Evolutionary conservation across 257 asterid genomes (phyloP), one percentile per base, ranked within the genome.

Genomic region (Phtheirospermum japonicum): DNA sequence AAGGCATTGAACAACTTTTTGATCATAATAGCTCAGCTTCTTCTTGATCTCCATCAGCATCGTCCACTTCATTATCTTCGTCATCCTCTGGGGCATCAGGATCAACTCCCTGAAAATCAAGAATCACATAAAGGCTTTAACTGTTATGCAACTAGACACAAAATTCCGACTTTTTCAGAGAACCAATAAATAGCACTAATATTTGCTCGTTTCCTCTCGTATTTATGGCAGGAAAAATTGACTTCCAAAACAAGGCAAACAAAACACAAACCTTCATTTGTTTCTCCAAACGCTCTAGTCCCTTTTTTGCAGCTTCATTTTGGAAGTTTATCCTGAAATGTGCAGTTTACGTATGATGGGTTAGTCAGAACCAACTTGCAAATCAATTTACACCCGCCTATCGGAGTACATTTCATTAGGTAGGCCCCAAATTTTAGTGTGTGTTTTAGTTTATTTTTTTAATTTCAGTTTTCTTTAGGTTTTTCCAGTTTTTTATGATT

Each of bases 31-130:
- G 75, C 72, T 89, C 93, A 10, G 76, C 68, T 69, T 83, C 99
- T 68, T 92, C 98, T 55, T 75, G 93, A 72, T 86, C 98, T 45
- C 74, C 95, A 39, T 92, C 97, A 5, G 67, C 95, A 55, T 86
- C 96, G 20, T 92, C 99, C 3, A 76, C 94, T 57, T 92, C 99
- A 28, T 86, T 86, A 57, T 91, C 98, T 50, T 92, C 95, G 7
- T 92, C 99, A 64, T 91, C 98, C 65, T 92, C 97, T 0, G 96
- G 95, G 37, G 97, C 99, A 80, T 92, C 97, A 0, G 99, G 99
- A 76, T 92, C 97, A 51, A 89, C 77, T 59, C 99, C 97, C 97
- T 92, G 68, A 65, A 64, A 46, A 9, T 12, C 30, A 16, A 42
- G 11, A 10, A 68, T 33, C 12, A 51, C 9, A 42, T 20, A 9